phyloP scores from a whole-genome alignment of 148 eudicot species.

The Heliosperma pusillum region DNA sequence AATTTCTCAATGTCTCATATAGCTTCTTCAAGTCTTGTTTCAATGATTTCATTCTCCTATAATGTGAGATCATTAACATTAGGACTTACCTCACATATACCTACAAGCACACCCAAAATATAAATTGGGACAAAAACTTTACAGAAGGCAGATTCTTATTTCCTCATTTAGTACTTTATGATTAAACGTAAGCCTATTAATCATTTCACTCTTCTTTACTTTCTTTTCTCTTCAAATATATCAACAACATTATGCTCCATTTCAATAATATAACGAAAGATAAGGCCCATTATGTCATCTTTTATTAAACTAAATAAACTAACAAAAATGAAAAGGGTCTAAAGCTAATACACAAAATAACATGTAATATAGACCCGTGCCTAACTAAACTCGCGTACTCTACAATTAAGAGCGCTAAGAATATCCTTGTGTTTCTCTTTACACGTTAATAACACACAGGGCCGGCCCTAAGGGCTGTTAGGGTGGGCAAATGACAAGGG shows the following conservation, averaged over 20 bases:
- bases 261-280: not conserved
- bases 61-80: slow-evolving; percentile 2
- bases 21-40: not conserved
- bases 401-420: too few species aligned
- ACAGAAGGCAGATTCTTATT: slow-evolving; percentile 28
- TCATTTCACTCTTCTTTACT: not conserved
- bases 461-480: too few species aligned
- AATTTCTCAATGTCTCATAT: too few species aligned
- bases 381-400: too few species aligned
- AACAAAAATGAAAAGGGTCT: not conserved
- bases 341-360: not conserved
- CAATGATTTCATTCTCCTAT: not conserved
- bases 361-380: too few species aligned
- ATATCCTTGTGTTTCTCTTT: too few species aligned
- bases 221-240: not conserved
- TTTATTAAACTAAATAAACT: not conserved
- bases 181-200: not conserved
- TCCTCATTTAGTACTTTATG: slow-evolving; percentile 30
- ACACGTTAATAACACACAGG: too few species aligned
- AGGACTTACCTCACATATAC: slow-evolving; percentile 8
- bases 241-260: not conserved
- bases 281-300: too few species aligned
- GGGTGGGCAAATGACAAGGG: too few species aligned
- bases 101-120: not conserved
- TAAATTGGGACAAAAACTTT: slow-evolving; percentile 11